Evolutionary conservation across 208 protist genomes (phyloP).

Genomic region (Leishmania tarentolae): DNA sequence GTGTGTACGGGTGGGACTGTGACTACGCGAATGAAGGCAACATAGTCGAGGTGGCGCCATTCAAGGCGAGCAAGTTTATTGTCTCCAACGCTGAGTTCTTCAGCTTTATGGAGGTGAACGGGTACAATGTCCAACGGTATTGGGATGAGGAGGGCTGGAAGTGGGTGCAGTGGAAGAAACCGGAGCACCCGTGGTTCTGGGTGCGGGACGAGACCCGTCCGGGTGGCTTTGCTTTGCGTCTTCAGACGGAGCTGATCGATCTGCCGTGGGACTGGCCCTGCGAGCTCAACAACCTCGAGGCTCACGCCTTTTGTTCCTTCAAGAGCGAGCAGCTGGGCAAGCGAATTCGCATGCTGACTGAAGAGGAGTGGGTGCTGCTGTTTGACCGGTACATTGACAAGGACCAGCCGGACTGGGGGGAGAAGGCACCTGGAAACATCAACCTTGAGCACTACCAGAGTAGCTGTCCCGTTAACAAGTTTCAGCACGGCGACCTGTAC

Average conservation of each 20-base stretch:
- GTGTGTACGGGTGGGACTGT: slow-evolving; percentile 96
- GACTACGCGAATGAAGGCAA: slow-evolving; percentile 92
- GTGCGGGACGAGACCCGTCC: slow-evolving; percentile 68
- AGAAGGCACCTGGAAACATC: slow-evolving; percentile 78
- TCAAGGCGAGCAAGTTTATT: slow-evolving; percentile 94
- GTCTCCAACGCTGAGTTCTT: slow-evolving; percentile 96
- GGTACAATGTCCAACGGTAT: slow-evolving; percentile 89
- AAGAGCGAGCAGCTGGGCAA: slow-evolving; percentile 82
- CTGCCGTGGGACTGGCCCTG: slow-evolving; percentile 96
- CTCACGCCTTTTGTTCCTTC: slow-evolving; percentile 95
- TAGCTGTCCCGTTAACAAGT: slow-evolving; percentile 84
- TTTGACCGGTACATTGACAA: slow-evolving; percentile 82
- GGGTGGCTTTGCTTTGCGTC: slow-evolving; percentile 85
- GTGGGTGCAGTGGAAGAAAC: slow-evolving; percentile 94
- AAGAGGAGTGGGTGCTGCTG: slow-evolving; percentile 89
- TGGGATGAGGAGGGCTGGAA: slow-evolving; percentile 97
- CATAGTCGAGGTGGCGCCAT: slow-evolving; percentile 83
- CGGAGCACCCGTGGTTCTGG: slow-evolving; percentile 94
- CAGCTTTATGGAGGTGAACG: slow-evolving; percentile 90
- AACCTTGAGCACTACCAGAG: slow-evolving; percentile 89
- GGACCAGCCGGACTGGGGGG: slow-evolving; percentile 76
- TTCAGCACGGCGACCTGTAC: slow-evolving; percentile 84
- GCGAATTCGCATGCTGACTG: slow-evolving; percentile 87
- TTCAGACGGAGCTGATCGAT: slow-evolving; percentile 92
- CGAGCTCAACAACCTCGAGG: slow-evolving; percentile 96